Conservation (phyloP, 192 early-diverging fungal species). For the Backusella circina region DNA sequence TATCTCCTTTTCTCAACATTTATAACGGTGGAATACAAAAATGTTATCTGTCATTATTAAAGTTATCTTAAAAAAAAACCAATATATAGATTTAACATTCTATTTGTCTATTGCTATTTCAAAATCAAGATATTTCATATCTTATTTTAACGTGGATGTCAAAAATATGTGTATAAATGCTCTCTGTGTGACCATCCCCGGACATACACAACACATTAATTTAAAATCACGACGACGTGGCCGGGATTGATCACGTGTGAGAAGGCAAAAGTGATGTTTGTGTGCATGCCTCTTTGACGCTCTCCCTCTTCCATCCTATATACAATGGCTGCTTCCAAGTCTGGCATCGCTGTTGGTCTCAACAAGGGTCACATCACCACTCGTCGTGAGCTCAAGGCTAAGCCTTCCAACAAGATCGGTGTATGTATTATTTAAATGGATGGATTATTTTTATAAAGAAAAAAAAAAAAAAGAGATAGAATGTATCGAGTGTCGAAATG, state of each 20-base stretch:
- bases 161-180: no score
- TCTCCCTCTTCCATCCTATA: conserved; percentile 20
- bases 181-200: not conserved
- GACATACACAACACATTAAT: not conserved
- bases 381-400: conserved; percentile 58
- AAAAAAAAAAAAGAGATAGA: no score
- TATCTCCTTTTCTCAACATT: no score
- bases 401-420: conserved; percentile 78
- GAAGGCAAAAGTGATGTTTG: not conserved
- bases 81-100: no score
- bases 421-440: conserved; percentile 50
- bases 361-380: conserved; percentile 94
- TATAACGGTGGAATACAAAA: no score
- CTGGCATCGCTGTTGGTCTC: conserved; percentile 82
- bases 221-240: not conserved
- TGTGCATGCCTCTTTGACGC: not conserved
- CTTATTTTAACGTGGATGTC: no score
- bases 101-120: no score
- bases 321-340: conserved; percentile 53
- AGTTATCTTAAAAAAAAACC: no score
- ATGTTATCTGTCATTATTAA: no score
- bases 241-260: not conserved
- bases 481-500: not conserved
- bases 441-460: conserved; percentile 7
- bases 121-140: no score